These are phyloP conservation scores for Centrapalus pauciflorus DNA, from an alignment of 129 eudicot genomes.

Conservation along the genomic window DNA sequence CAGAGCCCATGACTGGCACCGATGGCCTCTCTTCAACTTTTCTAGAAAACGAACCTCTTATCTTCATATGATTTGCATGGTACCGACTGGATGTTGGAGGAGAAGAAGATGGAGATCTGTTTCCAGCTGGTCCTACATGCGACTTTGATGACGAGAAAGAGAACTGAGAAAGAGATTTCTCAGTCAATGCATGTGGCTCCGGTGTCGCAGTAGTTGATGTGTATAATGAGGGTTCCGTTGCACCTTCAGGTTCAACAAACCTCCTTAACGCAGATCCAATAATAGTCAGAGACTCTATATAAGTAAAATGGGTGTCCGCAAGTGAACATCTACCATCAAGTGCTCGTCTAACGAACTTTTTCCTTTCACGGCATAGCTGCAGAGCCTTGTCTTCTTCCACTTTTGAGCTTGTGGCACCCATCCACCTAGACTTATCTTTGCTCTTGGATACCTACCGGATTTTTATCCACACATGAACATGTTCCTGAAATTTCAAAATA, in stretches of 20 bases:
- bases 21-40: constrained; percentile 87
- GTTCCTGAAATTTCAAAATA: constrained; percentile 12
- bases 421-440: constrained; percentile 15
- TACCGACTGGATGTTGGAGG: constrained; percentile 52
- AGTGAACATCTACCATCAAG: constrained; percentile 92
- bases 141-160: constrained; percentile 61
- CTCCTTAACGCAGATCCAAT: constrained; percentile 67
- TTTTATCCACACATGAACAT: constrained; percentile 17
- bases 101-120: constrained; percentile 64
- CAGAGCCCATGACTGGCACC: constrained; percentile 44
- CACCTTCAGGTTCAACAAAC: constrained; percentile 68
- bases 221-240: constrained; percentile 38
- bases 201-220: constrained; percentile 59
- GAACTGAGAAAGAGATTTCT: constrained; percentile 46
- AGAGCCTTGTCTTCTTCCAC: constrained; percentile 87
- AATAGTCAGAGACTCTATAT: constrained; percentile 57
- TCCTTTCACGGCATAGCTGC: constrained; percentile 82
- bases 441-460: neutral
- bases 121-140: constrained; percentile 36
- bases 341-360: constrained; percentile 84
- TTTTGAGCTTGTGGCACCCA: constrained; percentile 89
- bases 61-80: constrained; percentile 68
- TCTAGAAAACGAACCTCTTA: constrained; percentile 48
- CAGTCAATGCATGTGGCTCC: constrained; percentile 45
- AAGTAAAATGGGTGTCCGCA: constrained; percentile 79